phyloP scores from a whole-genome alignment of 2,329 filamentous ascomycete genomes.

The Penicillium sp. region DNA sequence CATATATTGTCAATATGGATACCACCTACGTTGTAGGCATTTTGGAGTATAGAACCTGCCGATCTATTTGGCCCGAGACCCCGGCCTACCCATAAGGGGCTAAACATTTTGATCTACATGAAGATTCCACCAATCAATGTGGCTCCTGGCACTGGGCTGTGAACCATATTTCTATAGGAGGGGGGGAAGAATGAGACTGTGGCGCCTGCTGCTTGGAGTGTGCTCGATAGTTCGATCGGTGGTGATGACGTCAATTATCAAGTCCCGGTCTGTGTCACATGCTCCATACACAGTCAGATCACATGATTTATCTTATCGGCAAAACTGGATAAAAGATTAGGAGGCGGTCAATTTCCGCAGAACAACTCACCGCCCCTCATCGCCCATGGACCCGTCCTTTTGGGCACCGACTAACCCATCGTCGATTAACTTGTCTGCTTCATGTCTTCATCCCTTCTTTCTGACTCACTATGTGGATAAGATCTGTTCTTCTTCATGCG shows the following conservation, averaged over 20 bases:
- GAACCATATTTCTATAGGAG: neutral
- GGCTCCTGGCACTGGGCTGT: neutral
- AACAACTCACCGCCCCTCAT: conserved; percentile 5
- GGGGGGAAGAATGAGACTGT: neutral
- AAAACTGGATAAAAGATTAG: neutral
- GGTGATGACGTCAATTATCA: neutral
- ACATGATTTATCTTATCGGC: neutral
- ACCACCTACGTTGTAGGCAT: neutral
- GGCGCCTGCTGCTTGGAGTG: neutral
- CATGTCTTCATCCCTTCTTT: neutral
- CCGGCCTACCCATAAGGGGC: too few species aligned
- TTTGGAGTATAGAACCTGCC: neutral
- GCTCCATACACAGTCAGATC: neutral
- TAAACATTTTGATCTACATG: neutral
- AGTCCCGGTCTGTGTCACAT: neutral
- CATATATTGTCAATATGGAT: conserved; percentile 1
- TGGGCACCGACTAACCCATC: neutral
- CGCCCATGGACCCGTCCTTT: conserved; percentile 1
- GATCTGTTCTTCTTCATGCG: neutral
- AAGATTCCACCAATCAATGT: neutral
- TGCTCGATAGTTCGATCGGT: neutral
- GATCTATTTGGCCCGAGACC: neutral
- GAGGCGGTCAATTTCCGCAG: conserved; percentile 8
- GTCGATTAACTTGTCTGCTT: neutral
- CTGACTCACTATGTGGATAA: conserved; percentile 14